These are phyloP conservation scores for Boletus rufocinnamomeus DNA, from an alignment of 768 basidiomycete genomes.

Conservation along the genomic window DNA sequence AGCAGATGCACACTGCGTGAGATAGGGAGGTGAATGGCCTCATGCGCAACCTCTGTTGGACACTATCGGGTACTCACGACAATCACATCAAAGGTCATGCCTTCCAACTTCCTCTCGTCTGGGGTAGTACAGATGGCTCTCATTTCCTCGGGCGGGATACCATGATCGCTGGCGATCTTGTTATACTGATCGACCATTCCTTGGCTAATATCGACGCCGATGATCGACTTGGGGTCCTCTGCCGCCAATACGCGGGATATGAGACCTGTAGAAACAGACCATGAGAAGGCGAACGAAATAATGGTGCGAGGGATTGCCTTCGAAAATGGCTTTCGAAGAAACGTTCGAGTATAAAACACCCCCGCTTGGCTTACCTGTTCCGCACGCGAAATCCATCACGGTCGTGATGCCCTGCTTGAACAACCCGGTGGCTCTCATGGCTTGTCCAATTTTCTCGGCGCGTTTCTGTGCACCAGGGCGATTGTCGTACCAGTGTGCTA, in stretches of 20 bases:
- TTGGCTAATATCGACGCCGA: conserved; percentile 79
- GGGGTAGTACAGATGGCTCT: conserved; percentile 51
- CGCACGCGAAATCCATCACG: conserved; percentile 77
- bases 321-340: not conserved
- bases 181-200: conserved; percentile 71
- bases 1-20: conserved; percentile 55
- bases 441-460: conserved; percentile 26
- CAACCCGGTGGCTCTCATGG: conserved; percentile 38
- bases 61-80: conserved; percentile 49
- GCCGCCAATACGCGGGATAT: conserved; percentile 63
- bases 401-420: conserved; percentile 59
- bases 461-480: conserved; percentile 20
- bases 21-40: not conserved
- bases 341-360: not conserved
- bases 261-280: conserved; percentile 45
- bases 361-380: conserved; percentile 49
- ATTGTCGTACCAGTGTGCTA: conserved; percentile 29
- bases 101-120: conserved; percentile 49
- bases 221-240: conserved; percentile 57
- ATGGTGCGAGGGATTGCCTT: not conserved
- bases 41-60: not conserved
- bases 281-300: not conserved
- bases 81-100: conserved; percentile 65
- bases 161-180: conserved; percentile 55
- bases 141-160: conserved; percentile 67